These are phyloP conservation scores for Chondrostereum purpureum DNA, from an alignment of 1,284 basidiomycete genomes.

Conservation along the genomic window DNA sequence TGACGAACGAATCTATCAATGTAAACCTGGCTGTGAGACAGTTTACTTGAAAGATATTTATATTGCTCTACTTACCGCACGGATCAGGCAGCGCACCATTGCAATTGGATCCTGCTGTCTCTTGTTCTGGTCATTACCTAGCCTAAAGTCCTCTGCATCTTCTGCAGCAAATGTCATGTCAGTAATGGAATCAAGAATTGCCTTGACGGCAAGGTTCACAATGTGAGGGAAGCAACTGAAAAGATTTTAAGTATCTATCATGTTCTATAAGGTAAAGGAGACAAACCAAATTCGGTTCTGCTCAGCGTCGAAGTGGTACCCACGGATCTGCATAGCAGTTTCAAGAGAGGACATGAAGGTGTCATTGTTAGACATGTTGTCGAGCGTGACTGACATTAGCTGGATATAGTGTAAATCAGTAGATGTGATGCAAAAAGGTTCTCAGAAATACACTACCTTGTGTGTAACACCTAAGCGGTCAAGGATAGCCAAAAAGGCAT, in stretches of 20 bases:
- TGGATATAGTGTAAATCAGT: background rate
- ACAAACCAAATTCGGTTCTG: background rate
- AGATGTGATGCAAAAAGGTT: background rate
- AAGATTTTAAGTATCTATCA: too few species aligned
- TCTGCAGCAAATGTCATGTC: constrained; percentile 12
- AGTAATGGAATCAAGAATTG: constrained; percentile 14
- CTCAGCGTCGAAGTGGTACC: background rate
- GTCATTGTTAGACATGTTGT: background rate
- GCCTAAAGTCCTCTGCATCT: constrained; percentile 5
- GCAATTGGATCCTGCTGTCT: background rate
- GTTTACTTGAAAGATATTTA: background rate
- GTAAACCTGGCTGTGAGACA: background rate
- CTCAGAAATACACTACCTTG: too few species aligned
- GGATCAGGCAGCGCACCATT: background rate
- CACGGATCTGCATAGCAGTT: background rate
- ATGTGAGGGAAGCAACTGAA: constrained; percentile 18
- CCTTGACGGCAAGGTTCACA: constrained; percentile 17
- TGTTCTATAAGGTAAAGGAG: too few species aligned
- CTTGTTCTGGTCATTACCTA: too few species aligned
- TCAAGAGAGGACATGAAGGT: background rate
- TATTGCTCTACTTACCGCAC: background rate
- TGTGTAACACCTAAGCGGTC: too few species aligned
- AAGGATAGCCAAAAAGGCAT: too few species aligned
- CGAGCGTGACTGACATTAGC: background rate
- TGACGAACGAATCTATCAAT: too few species aligned